These are phyloP conservation scores for Trifolium fragiferum DNA, from an alignment of 306 rosid species.

Conservation along the genomic window DNA sequence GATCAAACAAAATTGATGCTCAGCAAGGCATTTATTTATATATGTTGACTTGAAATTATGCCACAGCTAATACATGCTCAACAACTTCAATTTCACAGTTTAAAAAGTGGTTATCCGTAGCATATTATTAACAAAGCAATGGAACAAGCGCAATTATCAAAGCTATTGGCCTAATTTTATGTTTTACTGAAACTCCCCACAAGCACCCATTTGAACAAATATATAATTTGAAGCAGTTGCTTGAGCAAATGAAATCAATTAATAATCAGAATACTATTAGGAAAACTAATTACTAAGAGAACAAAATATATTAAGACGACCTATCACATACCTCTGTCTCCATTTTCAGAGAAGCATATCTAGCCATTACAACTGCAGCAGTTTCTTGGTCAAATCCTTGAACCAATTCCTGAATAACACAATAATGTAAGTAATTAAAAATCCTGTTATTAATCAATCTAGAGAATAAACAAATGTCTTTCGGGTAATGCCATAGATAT, in stretches of 20 bases:
- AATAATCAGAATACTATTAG: conserved; percentile 20
- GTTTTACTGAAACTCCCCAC: conserved; percentile 32
- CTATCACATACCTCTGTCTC: conserved; percentile 75
- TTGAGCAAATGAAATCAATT: conserved; percentile 18
- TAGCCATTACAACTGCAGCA: conserved; percentile 96
- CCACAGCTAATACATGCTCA: conserved; percentile 17
- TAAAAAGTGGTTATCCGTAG: conserved; percentile 20
- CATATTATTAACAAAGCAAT: conserved; percentile 5
- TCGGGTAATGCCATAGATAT: conserved; percentile 10
- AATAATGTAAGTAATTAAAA: conserved; percentile 26
- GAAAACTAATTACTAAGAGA: conserved; percentile 29
- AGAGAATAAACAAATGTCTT: conserved; percentile 16
- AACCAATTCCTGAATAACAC: conserved; percentile 73
- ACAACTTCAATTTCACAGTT: conserved; percentile 1
- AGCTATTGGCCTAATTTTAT: conserved; percentile 4
- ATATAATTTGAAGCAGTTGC: conserved; percentile 20
- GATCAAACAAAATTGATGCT: conserved; percentile 45
- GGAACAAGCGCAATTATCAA: conserved; percentile 2
- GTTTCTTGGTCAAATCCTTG: conserved; percentile 99
- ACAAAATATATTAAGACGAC: conserved; percentile 26
- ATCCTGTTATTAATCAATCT: conserved; percentile 8
- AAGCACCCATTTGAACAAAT: conserved; percentile 24
- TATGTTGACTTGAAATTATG: conserved; percentile 3
- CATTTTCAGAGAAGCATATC: conserved; percentile 90
- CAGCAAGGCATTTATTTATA: conserved; percentile 15